phyloP scores from a whole-genome alignment of 805 yeast genomes.

The Ogataea kodamae region DNA sequence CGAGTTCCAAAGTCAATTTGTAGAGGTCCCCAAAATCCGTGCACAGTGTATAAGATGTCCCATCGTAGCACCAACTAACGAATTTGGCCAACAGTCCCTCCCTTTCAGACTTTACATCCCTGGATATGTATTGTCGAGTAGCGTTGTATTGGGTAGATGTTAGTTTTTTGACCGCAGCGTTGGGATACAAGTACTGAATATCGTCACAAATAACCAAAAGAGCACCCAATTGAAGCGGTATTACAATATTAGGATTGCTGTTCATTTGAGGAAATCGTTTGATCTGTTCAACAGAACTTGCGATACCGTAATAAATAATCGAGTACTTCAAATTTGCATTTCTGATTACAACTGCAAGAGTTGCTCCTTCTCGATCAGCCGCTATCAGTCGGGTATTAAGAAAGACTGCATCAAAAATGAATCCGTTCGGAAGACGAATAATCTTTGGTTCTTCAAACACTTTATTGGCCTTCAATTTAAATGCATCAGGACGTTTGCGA shows the following conservation, averaged over 20 bases:
- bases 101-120: slow-evolving; percentile 6
- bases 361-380: slow-evolving; percentile 10
- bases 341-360: slow-evolving; percentile 17
- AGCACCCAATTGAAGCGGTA: slow-evolving; percentile 17
- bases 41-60: slow-evolving; percentile 4
- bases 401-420: slow-evolving; percentile 14
- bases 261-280: slow-evolving; percentile 15
- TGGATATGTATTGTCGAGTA: slow-evolving; percentile 9
- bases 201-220: slow-evolving; percentile 19
- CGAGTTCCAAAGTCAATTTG: slow-evolving; percentile 1
- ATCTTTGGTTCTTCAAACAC: slow-evolving; percentile 20
- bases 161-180: slow-evolving; percentile 10
- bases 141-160: slow-evolving; percentile 2
- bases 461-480: slow-evolving; percentile 10
- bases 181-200: slow-evolving; percentile 18
- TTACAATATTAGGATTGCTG: slow-evolving; percentile 14
- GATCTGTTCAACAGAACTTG: slow-evolving; percentile 3
- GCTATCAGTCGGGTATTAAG: slow-evolving; percentile 3
- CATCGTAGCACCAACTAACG: slow-evolving; percentile 8
- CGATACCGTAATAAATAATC: slow-evolving; percentile 16
- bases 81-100: slow-evolving; percentile 15
- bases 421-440: slow-evolving; percentile 15
- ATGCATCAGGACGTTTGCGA: slow-evolving; percentile 14
- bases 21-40: slow-evolving; percentile 11
- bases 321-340: slow-evolving; percentile 18